These are phyloP conservation scores for Zalerion maritima DNA, from an alignment of 495 filamentous ascomycete species.

Conservation along the genomic window DNA sequence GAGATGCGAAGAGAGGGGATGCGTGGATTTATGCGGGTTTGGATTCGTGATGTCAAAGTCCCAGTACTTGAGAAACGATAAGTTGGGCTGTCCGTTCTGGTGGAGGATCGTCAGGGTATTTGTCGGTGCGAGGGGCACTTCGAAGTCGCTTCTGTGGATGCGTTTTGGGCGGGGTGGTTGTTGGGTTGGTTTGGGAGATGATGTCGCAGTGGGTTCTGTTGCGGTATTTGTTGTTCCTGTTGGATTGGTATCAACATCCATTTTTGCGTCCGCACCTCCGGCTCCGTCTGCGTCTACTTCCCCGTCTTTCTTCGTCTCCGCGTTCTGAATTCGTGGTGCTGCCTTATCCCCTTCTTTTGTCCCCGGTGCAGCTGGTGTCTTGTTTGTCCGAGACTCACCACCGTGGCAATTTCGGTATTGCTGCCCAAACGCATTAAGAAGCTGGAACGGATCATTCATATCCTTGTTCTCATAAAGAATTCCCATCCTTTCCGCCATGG, in stretches of 20 bases:
- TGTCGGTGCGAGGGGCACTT: conserved; percentile 34
- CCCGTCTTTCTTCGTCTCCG: conserved; percentile 4
- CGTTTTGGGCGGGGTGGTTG: no score
- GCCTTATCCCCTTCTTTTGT: no score
- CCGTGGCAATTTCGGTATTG: no score
- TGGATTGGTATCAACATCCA: no score
- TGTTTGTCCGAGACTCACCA: conserved; percentile 1
- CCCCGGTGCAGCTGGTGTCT: conserved; percentile 2
- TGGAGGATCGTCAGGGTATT: conserved; percentile 87
- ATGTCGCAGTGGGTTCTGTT: conserved; percentile 1
- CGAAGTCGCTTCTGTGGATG: conserved; percentile 9
- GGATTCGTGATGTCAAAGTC: conserved; percentile 58
- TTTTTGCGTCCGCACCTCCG: no score
- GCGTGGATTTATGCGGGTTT: conserved; percentile 33
- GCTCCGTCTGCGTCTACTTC: conserved; percentile 4
- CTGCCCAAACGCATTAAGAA: no score
- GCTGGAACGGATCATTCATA: no score
- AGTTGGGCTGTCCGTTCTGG: conserved; percentile 76
- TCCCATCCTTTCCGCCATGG: conserved; percentile 84
- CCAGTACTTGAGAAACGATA: conserved; percentile 76
- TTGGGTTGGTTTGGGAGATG: no score
- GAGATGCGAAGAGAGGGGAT: conserved; percentile 71
- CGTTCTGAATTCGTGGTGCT: no score
- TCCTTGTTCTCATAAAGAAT: conserved; percentile 45
- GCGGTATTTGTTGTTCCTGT: no score